A percentile compares a stretch with the other conserved stretches of the same genome.
Evolutionary conservation across 345 rosid genomes (phyloP).

Genomic region (Citrus glauca): DNA sequence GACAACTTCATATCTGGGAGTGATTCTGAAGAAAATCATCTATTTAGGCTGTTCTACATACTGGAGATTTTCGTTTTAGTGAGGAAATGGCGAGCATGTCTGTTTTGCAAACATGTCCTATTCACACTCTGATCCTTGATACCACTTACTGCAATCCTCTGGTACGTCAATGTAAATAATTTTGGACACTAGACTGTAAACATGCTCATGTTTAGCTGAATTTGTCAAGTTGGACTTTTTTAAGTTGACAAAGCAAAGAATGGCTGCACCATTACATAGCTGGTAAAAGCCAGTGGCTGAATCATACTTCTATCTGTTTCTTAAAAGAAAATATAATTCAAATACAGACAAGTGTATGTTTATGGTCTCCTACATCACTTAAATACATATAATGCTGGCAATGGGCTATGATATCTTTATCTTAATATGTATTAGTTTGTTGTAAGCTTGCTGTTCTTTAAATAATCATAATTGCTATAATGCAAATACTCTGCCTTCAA

Average conservation of each 20-base stretch:
- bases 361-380: neutral
- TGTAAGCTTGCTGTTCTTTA: neutral
- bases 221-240: neutral
- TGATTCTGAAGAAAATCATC: neutral
- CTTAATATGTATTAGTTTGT: neutral
- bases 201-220: neutral
- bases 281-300: neutral
- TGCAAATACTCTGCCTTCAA: neutral
- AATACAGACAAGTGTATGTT: neutral
- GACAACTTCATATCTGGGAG: slow-evolving; percentile 9
- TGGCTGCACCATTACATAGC: neutral
- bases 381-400: neutral
- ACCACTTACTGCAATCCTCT: slow-evolving; percentile 95
- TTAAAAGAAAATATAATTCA: neutral
- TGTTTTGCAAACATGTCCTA: slow-evolving; percentile 30
- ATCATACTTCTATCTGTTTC: neutral
- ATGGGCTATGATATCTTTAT: neutral
- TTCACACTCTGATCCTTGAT: slow-evolving; percentile 88
- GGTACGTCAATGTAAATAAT: slow-evolving; percentile 35
- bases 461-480: neutral
- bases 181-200: neutral
- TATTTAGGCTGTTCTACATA: slow-evolving; percentile 73
- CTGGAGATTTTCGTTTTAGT: slow-evolving; percentile 86
- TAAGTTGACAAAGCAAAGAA: neutral
- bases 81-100: slow-evolving; percentile 51